Conservation (phyloP, 257 asterid species). For the Osmanthus fragrans region DNA sequence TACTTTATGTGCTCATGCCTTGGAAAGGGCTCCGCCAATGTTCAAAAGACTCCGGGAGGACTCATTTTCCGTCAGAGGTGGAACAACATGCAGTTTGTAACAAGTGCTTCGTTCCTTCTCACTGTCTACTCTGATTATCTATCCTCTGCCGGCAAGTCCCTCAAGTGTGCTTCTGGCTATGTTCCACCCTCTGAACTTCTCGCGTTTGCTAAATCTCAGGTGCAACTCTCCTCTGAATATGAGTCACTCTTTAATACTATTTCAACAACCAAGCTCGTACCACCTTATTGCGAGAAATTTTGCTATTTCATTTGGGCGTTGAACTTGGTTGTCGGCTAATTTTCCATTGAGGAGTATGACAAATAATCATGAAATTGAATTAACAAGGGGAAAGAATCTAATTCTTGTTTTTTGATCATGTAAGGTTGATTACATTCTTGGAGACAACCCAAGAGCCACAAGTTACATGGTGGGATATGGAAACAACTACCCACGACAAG, state of each 20-base stretch:
- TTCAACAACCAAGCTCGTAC: no score
- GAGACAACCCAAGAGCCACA: conserved; percentile 96
- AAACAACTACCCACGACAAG: conserved; percentile 80
- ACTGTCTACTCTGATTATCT: conserved; percentile 89
- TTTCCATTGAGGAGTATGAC: no score
- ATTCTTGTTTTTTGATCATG: not conserved
- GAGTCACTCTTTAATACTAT: not conserved
- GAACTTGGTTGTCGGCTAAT: no score
- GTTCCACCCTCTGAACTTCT: conserved; percentile 74
- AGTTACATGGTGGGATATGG: conserved; percentile 99
- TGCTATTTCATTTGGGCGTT: no score
- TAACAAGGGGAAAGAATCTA: not conserved
- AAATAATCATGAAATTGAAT: not conserved
- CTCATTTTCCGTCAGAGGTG: conserved; percentile 87
- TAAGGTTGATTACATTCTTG: conserved; percentile 95
- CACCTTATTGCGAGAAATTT: no score
- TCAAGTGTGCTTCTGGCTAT: conserved; percentile 56
- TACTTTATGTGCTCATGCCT: conserved; percentile 88
- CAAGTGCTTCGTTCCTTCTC: conserved; percentile 83
- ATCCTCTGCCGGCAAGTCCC: conserved; percentile 71
- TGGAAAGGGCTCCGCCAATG: conserved; percentile 81
- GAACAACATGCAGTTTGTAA: conserved; percentile 98
- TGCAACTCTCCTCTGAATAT: conserved; percentile 2
- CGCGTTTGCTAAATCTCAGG: conserved; percentile 93
- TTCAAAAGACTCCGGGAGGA: conserved; percentile 89